Percentiles rank a stretch among this genome's conserved stretches.
Evolutionary conservation across 306 rosid species (phyloP).

Genomic region (Prunus mume): DNA sequence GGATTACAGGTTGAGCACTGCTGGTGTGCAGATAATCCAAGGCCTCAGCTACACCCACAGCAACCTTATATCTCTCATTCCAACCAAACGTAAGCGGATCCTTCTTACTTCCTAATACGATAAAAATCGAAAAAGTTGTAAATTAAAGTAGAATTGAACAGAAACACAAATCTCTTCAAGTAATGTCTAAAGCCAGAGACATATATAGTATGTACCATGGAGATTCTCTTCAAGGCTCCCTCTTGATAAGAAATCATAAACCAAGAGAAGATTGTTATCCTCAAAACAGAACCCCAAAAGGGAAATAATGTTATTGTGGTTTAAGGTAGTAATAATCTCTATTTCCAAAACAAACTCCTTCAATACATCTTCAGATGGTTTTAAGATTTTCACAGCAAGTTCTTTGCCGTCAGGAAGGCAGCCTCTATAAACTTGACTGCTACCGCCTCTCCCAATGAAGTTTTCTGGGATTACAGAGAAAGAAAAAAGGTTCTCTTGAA

Average conservation of each 20-base stretch:
- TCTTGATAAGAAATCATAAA: slow-evolving; percentile 84
- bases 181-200: background rate
- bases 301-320: slow-evolving; percentile 83
- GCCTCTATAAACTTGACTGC: slow-evolving; percentile 88
- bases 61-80: slow-evolving; percentile 87
- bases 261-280: slow-evolving; percentile 74
- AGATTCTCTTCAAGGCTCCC: slow-evolving; percentile 99
- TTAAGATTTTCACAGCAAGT: slow-evolving; percentile 88
- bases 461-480: slow-evolving; percentile 60
- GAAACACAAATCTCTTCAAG: background rate
- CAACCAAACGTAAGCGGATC: slow-evolving; percentile 67
- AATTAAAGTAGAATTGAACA: background rate
- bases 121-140: background rate
- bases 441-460: slow-evolving; percentile 91
- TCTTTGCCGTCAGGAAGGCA: slow-evolving; percentile 85
- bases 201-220: slow-evolving; percentile 49
- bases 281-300: slow-evolving; percentile 94
- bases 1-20: slow-evolving; percentile 66
- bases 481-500: background rate
- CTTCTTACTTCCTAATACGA: slow-evolving; percentile 56
- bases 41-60: slow-evolving; percentile 89
- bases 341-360: slow-evolving; percentile 81
- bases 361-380: slow-evolving; percentile 73
- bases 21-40: slow-evolving; percentile 72
- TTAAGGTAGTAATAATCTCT: slow-evolving; percentile 77